These are phyloP conservation scores for Mucor sp. DNA, from an alignment of 371 early-diverging fungal species.

Conservation along the genomic window DNA sequence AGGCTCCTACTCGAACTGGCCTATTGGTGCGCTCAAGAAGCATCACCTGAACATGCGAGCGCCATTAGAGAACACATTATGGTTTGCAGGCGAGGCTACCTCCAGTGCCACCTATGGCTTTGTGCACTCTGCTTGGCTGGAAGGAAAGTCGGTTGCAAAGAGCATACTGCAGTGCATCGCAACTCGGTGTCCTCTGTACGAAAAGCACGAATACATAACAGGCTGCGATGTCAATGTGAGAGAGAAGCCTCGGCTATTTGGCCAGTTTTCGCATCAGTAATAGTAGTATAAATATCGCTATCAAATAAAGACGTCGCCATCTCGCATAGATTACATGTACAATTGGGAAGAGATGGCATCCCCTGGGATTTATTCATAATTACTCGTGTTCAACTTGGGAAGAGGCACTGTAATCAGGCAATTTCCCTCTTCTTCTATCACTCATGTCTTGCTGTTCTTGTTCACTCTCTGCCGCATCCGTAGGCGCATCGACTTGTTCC, in stretches of 20 bases:
- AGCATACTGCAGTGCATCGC: conserved; percentile 26
- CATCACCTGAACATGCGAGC: conserved; percentile 48
- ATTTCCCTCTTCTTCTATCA: conserved; percentile 16
- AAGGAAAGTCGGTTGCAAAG: conserved; percentile 31
- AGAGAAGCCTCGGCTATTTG: conserved; percentile 5
- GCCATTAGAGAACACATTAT: conserved; percentile 34
- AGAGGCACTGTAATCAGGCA: conserved; percentile 12
- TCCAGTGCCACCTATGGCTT: conserved; percentile 46
- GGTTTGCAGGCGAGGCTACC: conserved; percentile 53
- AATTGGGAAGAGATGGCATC: neutral
- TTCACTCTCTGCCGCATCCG: neutral
- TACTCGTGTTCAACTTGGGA: neutral
- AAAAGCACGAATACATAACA: conserved; percentile 24
- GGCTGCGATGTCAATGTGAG: conserved; percentile 25
- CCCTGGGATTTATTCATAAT: neutral
- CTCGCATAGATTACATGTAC: neutral
- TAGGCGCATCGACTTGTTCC: neutral
- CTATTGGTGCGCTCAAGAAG: conserved; percentile 31
- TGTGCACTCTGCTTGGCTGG: conserved; percentile 50
- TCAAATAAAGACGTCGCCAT: neutral
- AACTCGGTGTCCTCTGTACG: conserved; percentile 21
- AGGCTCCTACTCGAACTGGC: conserved; percentile 54
- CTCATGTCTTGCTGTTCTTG: conserved; percentile 1
- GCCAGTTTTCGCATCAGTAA: conserved; percentile 10
- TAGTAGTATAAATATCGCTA: too few species aligned